Percentiles rank a stretch among this genome's conserved stretches.
These are phyloP conservation scores for Euphorbia celastroides DNA, from an alignment of 441 rosid species.

Conservation along the genomic window DNA sequence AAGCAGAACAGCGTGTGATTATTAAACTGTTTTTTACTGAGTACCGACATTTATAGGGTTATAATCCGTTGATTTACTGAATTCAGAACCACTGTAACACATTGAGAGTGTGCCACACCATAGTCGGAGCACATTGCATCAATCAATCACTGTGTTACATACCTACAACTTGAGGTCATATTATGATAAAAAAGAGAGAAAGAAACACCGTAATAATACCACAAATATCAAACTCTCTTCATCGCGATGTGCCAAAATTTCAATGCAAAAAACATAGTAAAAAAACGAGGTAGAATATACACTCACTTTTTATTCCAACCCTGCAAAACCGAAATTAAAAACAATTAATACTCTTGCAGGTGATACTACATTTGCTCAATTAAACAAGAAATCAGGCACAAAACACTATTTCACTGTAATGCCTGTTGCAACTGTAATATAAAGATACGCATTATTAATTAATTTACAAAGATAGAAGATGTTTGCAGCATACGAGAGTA, in stretches of 20 bases:
- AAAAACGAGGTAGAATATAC: constrained; percentile 25
- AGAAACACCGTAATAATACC: not conserved
- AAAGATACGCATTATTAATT: not conserved
- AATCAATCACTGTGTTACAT: not conserved
- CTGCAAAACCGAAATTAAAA: constrained; percentile 49
- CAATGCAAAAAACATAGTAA: constrained; percentile 10
- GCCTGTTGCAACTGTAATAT: not conserved
- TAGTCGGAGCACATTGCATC: not conserved
- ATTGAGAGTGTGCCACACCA: not conserved
- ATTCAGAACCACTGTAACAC: not conserved
- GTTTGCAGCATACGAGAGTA: constrained; percentile 1
- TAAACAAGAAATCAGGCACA: constrained; percentile 5
- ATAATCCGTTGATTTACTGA: not conserved
- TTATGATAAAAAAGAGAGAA: not conserved
- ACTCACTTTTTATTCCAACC: constrained; percentile 98
- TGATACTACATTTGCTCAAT: constrained; percentile 5
- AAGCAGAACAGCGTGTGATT: not conserved
- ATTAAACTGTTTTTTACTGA: not conserved
- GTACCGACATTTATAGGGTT: not conserved
- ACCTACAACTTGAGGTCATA: not conserved
- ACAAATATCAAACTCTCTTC: constrained; percentile 3
- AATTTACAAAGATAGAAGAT: not conserved
- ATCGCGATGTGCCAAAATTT: constrained; percentile 19
- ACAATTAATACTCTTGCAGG: constrained; percentile 22
- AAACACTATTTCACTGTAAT: not conserved